Conservation (phyloP, 2,329 filamentous ascomycete species). For the Metarhizium rileyi region DNA sequence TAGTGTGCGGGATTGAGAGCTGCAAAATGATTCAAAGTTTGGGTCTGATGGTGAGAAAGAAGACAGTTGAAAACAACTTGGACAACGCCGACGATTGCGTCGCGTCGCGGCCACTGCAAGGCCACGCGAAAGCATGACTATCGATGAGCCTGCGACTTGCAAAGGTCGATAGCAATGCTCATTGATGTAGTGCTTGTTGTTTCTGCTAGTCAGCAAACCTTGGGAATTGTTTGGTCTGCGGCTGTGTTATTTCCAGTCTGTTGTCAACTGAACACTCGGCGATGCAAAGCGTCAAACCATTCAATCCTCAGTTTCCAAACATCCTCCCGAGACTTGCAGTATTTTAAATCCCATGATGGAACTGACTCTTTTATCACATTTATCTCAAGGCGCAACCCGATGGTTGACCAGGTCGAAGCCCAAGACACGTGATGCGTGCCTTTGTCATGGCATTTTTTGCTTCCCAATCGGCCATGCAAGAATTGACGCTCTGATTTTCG, state of each 20-base stretch:
- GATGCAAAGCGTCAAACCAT: neutral
- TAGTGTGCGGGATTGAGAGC: neutral
- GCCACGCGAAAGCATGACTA: too few species aligned
- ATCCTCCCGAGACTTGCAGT: neutral
- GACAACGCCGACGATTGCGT: too few species aligned
- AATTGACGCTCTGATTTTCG: slow-evolving; percentile 1
- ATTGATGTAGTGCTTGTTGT: neutral
- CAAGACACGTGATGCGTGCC: slow-evolving; percentile 8
- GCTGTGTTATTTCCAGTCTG: neutral
- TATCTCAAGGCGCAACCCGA: slow-evolving; percentile 4
- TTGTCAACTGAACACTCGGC: neutral
- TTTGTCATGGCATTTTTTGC: slow-evolving; percentile 4
- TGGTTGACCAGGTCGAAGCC: slow-evolving; percentile 4
- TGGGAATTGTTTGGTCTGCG: neutral
- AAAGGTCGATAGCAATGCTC: neutral
- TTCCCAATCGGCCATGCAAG: neutral
- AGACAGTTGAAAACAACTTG: too few species aligned
- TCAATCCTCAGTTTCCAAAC: neutral
- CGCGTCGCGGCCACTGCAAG: too few species aligned
- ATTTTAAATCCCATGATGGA: slow-evolving; percentile 3
- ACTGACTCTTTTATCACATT: slow-evolving; percentile 4
- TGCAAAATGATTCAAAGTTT: too few species aligned
- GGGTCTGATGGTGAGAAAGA: too few species aligned
- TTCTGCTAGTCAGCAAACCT: neutral
- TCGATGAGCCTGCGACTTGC: too few species aligned